Evolutionary conservation across 257 asterid genomes (phyloP).

Genomic region (Solanum etuberosum): DNA sequence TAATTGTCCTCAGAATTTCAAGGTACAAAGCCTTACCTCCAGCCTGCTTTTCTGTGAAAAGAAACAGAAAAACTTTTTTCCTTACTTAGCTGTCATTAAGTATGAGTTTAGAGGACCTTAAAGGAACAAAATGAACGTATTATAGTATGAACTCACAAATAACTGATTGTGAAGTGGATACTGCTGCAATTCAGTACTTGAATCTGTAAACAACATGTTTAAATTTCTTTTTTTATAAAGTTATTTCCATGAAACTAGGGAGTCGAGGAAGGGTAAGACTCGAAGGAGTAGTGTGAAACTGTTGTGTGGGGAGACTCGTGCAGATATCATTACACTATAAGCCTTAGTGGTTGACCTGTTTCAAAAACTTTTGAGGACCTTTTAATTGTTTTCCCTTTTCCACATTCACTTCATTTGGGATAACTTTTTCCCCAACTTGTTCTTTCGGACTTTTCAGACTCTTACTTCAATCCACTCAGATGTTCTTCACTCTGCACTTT

Average conservation of each 20-base stretch:
- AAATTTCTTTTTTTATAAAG: background rate
- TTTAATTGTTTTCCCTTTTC: background rate
- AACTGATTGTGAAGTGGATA: background rate
- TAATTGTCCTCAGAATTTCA: constrained; percentile 17
- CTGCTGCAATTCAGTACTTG: background rate
- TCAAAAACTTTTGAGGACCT: background rate
- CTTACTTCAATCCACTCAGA: background rate
- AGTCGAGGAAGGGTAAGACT: background rate
- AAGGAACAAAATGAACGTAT: background rate
- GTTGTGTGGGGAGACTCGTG: background rate
- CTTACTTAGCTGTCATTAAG: background rate
- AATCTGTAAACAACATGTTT: background rate
- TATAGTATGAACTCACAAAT: background rate
- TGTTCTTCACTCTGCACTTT: background rate
- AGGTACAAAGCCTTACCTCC: constrained; percentile 26
- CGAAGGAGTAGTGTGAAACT: background rate
- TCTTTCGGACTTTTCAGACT: background rate
- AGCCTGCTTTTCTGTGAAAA: background rate
- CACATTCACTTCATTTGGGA: background rate
- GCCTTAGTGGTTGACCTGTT: background rate
- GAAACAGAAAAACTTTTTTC: background rate
- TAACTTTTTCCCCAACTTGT: background rate
- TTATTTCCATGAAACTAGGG: background rate
- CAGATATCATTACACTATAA: background rate
- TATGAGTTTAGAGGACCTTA: background rate